Base-by-base conservation (phyloP, 2,329 filamentous ascomycete genomes). In the Akanthomyces uredinophilus region DNA sequence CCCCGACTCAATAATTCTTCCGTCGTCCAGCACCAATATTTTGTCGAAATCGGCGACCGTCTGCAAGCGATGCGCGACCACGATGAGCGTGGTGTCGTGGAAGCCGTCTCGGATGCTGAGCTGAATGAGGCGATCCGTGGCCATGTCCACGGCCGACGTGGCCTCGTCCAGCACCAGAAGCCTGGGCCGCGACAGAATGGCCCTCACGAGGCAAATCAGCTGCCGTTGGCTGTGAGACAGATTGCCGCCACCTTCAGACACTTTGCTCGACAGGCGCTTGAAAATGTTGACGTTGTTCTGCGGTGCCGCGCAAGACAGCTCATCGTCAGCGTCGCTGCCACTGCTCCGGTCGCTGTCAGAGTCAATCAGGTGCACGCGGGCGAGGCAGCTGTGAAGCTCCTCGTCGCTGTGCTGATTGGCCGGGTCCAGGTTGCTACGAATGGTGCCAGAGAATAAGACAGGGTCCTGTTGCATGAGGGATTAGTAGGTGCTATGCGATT, bases 381-480 rank as follows among this genome's bases (percentile, higher is more conserved):
- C 77, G 1, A 91, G 76, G 0, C 84, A 87, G 24, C 22, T 32
- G n/a, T 35, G 47, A 43, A 60, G 56, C 24, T 60, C 56, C 8
- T 52, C 75, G 66, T 91, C 87, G 2, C 77, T 80, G 70, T 89
- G 83, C 64, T 87, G 77, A 61, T 85, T 78, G 68, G 90, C 90
- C 0, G 88, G 85, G 69, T 91, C 89, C 7, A 91, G 79, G 68
- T 91, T 91, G 35, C 79, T 82, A 41, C 90, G 82, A 27, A 95
- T 79, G 0, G 90, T 92, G 22, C 91, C 91, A 1, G 87, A 90
- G 75, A 95, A 94, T 7, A 95, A 80, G 1, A 93, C 89, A 0
- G 91, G 90, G 66, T 94, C 90, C 75, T 60, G 5, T 56, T 13
- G 10, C 14, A 1, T n/a, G 6, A 41, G 1, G 18, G 1, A 14